phyloP scores from a whole-genome alignment of 495 filamentous ascomycete genomes.

The Neurospora sublineolata region DNA sequence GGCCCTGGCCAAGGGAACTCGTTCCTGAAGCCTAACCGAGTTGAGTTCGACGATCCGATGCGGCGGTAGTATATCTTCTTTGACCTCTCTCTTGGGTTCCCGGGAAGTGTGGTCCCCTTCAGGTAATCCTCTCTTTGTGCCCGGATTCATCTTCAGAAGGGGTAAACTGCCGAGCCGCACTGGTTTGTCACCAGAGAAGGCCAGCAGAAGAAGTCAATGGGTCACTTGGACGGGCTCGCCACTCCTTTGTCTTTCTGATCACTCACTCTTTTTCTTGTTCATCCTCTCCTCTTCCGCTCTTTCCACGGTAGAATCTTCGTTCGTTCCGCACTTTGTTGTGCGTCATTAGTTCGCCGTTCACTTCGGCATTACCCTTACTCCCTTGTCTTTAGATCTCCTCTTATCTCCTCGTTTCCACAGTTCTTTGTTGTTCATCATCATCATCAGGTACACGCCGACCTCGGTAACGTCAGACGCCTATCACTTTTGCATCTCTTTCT shows the following conservation, averaged over 20 bases:
- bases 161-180: background rate
- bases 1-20: slow-evolving; percentile 1
- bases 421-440: background rate
- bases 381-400: background rate
- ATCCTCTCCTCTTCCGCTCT: background rate
- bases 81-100: slow-evolving; percentile 6
- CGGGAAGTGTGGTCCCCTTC: background rate
- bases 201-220: slow-evolving; percentile 3
- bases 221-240: slow-evolving; percentile 2
- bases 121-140: slow-evolving; percentile 11
- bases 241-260: slow-evolving; percentile 19
- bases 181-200: slow-evolving; percentile 1
- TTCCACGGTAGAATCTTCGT: background rate
- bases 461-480: background rate
- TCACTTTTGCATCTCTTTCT: background rate
- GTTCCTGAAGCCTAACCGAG: slow-evolving; percentile 8
- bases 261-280: background rate
- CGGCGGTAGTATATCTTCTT: slow-evolving; percentile 9
- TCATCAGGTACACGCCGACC: background rate
- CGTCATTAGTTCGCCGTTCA: background rate
- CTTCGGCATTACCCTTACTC: background rate
- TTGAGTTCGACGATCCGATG: slow-evolving; percentile 8
- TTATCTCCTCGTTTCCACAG: background rate
- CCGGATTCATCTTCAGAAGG: slow-evolving; percentile 5
- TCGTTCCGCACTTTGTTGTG: background rate